Evolutionary conservation across 768 basidiomycete genomes (phyloP), one percentile per base, ranked within the genome.

Genomic region (Suillus brevipes): DNA sequence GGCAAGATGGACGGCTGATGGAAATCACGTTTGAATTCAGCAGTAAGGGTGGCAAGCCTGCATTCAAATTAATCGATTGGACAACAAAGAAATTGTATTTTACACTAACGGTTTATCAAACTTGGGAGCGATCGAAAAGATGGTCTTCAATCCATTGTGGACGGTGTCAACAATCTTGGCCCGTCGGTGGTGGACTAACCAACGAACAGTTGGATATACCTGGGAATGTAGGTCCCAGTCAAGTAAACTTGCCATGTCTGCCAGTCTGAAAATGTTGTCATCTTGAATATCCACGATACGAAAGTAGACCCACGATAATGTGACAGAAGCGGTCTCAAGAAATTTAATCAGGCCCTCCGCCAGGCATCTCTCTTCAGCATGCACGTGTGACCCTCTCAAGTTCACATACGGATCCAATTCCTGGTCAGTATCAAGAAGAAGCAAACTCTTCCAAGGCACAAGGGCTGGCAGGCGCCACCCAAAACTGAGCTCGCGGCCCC

Each of bases 161-260:
- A 99, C 87, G 20, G 88, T 85, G 67, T 98, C 95, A 50, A 97
- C 89, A 34, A 99, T 81, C 69, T 94, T 94, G 6, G 94, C 97
- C 71, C 93, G 85, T 61, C 93, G 85, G 77, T 95, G 95, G 65
- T 93, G 89, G 37, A 98, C 91, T 37, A 99, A 82, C 86, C 95
- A 95, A 20, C 94, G 87, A 10, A 97, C 96, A n/a, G 92, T 87
- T 0, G 95, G 92, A 71, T 91, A 92, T 0, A 97, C 84, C 70
- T 97, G 93, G 0, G 85, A 80, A 68, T 94, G 88, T 8, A 94
- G 78, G 68, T 95, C 89, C 87, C 93, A 93, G 64, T 94, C 92
- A 47, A 96, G 78, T 42, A 92, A 73, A 72, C 83, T 88, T 3
- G 90, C 90, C 83, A 95, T 88, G 68, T 94, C 92, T 16, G 86